A percentile compares a stretch with the other conserved stretches of the same genome.
Conservation (phyloP, 306 rosid species). For the Spatholobus suberectus region DNA sequence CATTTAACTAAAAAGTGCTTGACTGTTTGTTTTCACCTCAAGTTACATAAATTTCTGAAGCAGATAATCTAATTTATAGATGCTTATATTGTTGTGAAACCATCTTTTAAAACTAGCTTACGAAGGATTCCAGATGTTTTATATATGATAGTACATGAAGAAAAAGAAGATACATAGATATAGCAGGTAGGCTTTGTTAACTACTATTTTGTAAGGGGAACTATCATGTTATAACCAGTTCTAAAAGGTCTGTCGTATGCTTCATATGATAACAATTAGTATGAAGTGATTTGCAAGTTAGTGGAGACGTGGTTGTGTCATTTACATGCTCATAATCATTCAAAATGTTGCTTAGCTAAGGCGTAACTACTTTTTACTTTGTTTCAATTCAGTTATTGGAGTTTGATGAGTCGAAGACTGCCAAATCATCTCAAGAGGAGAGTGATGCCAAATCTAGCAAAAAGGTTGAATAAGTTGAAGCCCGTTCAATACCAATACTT, state of each 20-base stretch:
- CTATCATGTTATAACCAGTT: background rate
- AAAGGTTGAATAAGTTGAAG: slow-evolving; percentile 63
- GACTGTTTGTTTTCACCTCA: background rate
- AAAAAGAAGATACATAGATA: background rate
- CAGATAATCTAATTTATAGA: background rate
- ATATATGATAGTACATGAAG: background rate
- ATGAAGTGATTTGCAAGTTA: slow-evolving; percentile 9
- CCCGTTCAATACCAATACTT: slow-evolving; percentile 21
- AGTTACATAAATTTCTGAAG: background rate
- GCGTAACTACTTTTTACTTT: background rate
- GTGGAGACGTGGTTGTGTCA: background rate
- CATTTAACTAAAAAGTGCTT: background rate
- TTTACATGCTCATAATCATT: background rate
- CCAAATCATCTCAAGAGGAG: slow-evolving; percentile 54
- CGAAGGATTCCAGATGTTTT: background rate
- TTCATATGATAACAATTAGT: background rate
- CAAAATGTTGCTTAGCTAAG: slow-evolving; percentile 2
- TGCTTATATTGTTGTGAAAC: background rate
- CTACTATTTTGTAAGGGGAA: no score
- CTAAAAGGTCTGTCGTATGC: background rate
- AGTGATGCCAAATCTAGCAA: slow-evolving; percentile 60
- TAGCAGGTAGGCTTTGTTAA: background rate
- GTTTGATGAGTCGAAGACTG: slow-evolving; percentile 73
- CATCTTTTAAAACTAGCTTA: background rate
- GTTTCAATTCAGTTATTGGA: slow-evolving; percentile 66